A percentile compares a stretch with the other conserved stretches of the same genome.
Conservation (phyloP, 2,329 filamentous ascomycete genomes). For the Aspergillus sojae region DNA sequence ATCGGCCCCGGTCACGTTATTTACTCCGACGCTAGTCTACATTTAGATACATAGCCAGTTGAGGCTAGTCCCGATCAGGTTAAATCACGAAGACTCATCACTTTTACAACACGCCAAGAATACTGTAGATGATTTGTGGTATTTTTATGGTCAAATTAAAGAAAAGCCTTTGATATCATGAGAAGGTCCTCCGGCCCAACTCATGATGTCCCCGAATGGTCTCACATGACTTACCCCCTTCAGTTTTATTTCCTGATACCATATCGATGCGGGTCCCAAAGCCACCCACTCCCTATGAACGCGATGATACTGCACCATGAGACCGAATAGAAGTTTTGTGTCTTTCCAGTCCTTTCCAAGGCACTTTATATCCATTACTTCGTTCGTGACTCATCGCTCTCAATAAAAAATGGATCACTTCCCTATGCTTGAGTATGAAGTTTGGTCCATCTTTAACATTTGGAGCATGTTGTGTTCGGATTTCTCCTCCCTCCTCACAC, state of each 20-base stretch:
- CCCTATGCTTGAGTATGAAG: neutral
- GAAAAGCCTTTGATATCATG: neutral
- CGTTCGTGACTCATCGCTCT: neutral
- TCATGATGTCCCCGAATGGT: too few relatives aligned
- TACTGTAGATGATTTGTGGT: neutral
- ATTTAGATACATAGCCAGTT: neutral
- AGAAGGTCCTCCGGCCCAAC: neutral
- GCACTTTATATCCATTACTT: neutral
- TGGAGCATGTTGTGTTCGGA: too few relatives aligned
- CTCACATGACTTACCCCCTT: too few relatives aligned
- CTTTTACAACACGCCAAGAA: neutral
- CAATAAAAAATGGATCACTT: neutral
- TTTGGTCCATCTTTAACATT: neutral
- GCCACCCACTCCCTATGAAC: too few relatives aligned
- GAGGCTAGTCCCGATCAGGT: neutral
- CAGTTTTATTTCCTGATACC: too few relatives aligned
- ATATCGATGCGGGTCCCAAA: too few relatives aligned
- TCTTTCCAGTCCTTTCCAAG: neutral
- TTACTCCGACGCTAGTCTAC: neutral
- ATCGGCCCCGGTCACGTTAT: conserved; percentile 3
- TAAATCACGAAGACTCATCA: neutral
- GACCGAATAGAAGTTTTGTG: too few relatives aligned
- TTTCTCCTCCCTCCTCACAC: too few relatives aligned
- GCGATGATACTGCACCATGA: too few relatives aligned
- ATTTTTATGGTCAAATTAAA: neutral